Base-by-base conservation (phyloP, 441 rosid genomes). In the Brassica hybrid region DNA sequence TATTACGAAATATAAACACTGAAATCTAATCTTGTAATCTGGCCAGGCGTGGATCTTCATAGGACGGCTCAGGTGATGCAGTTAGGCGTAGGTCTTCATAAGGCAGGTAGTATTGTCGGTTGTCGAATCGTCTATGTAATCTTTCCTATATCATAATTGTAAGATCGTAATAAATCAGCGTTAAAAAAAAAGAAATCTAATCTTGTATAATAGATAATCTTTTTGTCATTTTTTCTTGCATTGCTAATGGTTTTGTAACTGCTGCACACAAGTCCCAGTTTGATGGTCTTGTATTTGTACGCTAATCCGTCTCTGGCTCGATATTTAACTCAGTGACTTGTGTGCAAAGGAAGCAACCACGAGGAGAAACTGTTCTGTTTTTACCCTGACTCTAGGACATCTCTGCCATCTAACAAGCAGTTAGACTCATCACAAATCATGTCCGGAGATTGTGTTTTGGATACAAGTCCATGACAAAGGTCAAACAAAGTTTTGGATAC, bases 331-430 rank as follows among this genome's bases (percentile, higher is more conserved):
- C 76, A 76, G 50, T 80, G 81, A 85, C 82, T 71, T 32, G 83
- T 67, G 61, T 78, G 84, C 10, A 86, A 41, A 41, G 89, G 86
- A 63, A 84, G 86, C 7, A 87, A 68, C 90, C 96, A 89, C 0
- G 92, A 87, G 0, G 98, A 90, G 84, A 90, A 87, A 80, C 93
- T 91, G 2, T 85, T 85, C 25, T 75, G 77, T 27, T 27, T 27
- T 27, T 27, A 27, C 32, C 32, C 34, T 67, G 82, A 87, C 90
- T 30, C 88, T 69, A 64, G 85, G 90, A 67, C 85, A 70, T 73
- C 71, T 85, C 45, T 80, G 80, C 86, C 87, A 78, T 74, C 86
- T 41, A 58, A 83, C 61, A 43, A 84, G 83, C 57, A 83, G 85
- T 71, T 27, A 83, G 25, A 6, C 82, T 87, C 85, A 85, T 81